Evolutionary conservation across 2,329 filamentous ascomycete species (phyloP).

Genomic region (Helotiales sp.): DNA sequence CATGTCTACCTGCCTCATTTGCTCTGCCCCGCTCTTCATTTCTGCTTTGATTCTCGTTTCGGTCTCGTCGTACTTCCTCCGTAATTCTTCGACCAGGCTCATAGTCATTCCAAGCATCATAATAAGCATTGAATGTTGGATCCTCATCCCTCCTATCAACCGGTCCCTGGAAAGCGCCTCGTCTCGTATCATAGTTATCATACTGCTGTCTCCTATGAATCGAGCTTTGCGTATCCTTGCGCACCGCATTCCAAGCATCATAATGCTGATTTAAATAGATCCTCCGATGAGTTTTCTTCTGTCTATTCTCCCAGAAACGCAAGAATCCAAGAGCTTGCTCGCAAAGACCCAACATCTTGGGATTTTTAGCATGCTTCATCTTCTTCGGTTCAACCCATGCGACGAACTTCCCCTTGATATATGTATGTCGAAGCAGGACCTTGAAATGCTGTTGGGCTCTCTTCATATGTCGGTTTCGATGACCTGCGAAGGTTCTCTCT

Average conservation of each 20-base stretch:
- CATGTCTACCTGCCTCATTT: no score
- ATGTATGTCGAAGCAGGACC: neutral
- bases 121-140: no score
- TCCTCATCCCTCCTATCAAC: no score
- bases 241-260: neutral
- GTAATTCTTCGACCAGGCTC: no score
- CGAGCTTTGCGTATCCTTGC: neutral
- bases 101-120: no score
- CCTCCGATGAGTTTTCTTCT: neutral
- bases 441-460: neutral
- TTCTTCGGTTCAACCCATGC: neutral
- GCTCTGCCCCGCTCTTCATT: no score
- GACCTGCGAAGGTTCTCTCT: neutral
- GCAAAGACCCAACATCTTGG: neutral
- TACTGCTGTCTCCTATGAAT: no score
- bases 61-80: no score
- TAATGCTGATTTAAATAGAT: neutral
- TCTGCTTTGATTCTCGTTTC: no score
- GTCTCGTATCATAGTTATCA: no score
- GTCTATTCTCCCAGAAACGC: neutral
- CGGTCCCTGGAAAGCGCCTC: no score
- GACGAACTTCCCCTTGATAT: neutral
- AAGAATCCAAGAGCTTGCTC: neutral
- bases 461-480: neutral
- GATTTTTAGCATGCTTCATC: neutral